These are phyloP conservation scores for Irpex sp. DNA, from an alignment of 1,284 basidiomycete species.

Conservation along the genomic window DNA sequence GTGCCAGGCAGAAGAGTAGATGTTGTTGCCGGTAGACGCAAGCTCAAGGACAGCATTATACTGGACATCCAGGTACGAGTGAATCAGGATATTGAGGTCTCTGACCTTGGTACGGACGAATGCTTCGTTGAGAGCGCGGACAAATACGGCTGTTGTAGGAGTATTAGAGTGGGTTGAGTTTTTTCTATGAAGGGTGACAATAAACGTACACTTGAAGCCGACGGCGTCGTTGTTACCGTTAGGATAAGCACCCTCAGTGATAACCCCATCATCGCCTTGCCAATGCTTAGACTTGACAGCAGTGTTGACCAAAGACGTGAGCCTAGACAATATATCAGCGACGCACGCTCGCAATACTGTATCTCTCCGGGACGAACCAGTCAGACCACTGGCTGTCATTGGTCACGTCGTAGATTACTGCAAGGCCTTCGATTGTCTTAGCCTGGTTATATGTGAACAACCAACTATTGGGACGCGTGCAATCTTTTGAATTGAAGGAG, in stretches of 20 bases:
- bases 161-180: too few species aligned
- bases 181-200: too few species aligned
- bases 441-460: conserved; percentile 51
- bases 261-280: conserved; percentile 44
- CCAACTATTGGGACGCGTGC: conserved; percentile 37
- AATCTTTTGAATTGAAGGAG: conserved; percentile 41
- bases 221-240: conserved; percentile 39
- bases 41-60: conserved; percentile 47
- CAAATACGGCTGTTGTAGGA: conserved; percentile 34
- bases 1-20: conserved; percentile 40
- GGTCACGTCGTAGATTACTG: conserved; percentile 39
- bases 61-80: conserved; percentile 48
- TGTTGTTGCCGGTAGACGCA: conserved; percentile 35
- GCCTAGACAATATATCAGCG: conserved; percentile 23
- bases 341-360: background rate
- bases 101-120: conserved; percentile 31
- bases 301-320: conserved; percentile 34
- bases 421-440: conserved; percentile 48
- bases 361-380: conserved; percentile 23
- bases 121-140: conserved; percentile 44
- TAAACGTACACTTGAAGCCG: conserved; percentile 45
- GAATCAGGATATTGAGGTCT: conserved; percentile 35
- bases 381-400: conserved; percentile 36
- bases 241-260: conserved; percentile 43
- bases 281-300: conserved; percentile 39